Percentiles rank a stretch among this genome's conserved stretches.
phyloP scores from a whole-genome alignment of 2,329 filamentous ascomycete species.

The Tothia fuscella region DNA sequence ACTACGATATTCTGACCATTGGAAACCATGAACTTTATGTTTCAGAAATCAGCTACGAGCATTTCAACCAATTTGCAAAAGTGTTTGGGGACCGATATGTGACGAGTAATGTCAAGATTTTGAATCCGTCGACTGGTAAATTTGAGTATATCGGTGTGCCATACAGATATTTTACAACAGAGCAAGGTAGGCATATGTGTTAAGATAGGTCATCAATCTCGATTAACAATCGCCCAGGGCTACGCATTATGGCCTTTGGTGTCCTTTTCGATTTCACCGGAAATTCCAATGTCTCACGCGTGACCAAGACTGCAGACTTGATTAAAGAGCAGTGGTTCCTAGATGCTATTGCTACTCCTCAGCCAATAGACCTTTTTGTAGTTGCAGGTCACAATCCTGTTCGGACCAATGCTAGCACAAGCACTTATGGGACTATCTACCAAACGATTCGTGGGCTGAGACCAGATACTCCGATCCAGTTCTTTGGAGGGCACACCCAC shows the following conservation, averaged over 20 bases:
- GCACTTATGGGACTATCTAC: slow-evolving; percentile 38
- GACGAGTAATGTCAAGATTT: slow-evolving; percentile 41
- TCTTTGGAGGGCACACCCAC: slow-evolving; percentile 54
- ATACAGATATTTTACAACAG: slow-evolving; percentile 40
- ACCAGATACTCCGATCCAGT: slow-evolving; percentile 48
- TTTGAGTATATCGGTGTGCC: slow-evolving; percentile 35
- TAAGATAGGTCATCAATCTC: not conserved
- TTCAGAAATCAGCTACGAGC: slow-evolving; percentile 49
- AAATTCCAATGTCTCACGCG: slow-evolving; percentile 49
- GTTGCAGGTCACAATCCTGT: slow-evolving; percentile 53
- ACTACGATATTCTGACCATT: slow-evolving; percentile 43
- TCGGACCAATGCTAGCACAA: slow-evolving; percentile 26
- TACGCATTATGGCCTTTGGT: slow-evolving; percentile 42
- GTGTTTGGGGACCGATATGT: slow-evolving; percentile 44
- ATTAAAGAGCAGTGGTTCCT: slow-evolving; percentile 48
- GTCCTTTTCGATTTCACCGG: slow-evolving; percentile 40
- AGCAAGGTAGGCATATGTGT: slow-evolving; percentile 29
- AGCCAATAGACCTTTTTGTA: slow-evolving; percentile 52
- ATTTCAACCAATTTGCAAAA: slow-evolving; percentile 46
- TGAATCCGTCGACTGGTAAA: slow-evolving; percentile 30
- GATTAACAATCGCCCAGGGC: too few species aligned
- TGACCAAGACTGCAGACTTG: slow-evolving; percentile 42
- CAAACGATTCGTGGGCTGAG: slow-evolving; percentile 46
- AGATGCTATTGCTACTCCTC: slow-evolving; percentile 39
- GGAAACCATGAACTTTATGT: slow-evolving; percentile 57